phyloP scores from a whole-genome alignment of 768 basidiomycete genomes.

The Cystobasidium tubakii region DNA sequence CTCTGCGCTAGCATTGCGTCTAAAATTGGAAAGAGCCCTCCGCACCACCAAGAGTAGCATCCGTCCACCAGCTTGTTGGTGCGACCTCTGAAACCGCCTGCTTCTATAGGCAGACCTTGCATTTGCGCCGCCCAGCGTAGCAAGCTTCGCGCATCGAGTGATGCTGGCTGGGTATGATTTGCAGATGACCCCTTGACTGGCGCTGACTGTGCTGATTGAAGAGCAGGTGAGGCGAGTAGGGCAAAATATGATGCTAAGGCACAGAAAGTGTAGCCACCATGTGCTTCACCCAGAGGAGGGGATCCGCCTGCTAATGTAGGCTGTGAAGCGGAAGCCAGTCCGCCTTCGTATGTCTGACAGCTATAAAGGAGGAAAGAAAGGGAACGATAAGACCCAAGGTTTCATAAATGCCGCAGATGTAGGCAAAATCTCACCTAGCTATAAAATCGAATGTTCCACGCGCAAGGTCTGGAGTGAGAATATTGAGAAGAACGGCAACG shows the following conservation, averaged over 20 bases:
- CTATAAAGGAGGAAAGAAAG: slow-evolving; percentile 47
- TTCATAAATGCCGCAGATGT: too few species aligned
- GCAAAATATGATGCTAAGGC: slow-evolving; percentile 74
- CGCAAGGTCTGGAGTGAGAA: slow-evolving; percentile 83
- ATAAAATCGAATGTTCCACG: slow-evolving; percentile 70
- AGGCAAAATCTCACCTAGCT: slow-evolving; percentile 51
- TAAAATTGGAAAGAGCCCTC: slow-evolving; percentile 72
- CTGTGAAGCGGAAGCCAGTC: slow-evolving; percentile 77
- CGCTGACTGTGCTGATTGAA: slow-evolving; percentile 12
- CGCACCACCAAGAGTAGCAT: slow-evolving; percentile 99
- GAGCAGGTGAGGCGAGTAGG: slow-evolving; percentile 51
- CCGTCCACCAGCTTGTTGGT: slow-evolving; percentile 99
- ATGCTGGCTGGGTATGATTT: neutral
- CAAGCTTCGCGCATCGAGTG: slow-evolving; percentile 59
- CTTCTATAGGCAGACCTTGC: slow-evolving; percentile 74
- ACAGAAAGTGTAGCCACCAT: slow-evolving; percentile 96
- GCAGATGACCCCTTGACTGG: neutral
- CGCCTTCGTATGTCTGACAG: slow-evolving; percentile 97
- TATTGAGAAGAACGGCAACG: slow-evolving; percentile 70
- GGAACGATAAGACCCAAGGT: too few species aligned
- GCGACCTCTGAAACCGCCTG: slow-evolving; percentile 86
- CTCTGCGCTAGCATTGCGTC: slow-evolving; percentile 17
- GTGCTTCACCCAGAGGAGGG: slow-evolving; percentile 82
- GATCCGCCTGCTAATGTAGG: slow-evolving; percentile 55
- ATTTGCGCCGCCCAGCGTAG: slow-evolving; percentile 76